These are phyloP conservation scores for Helicostylum pulchrum DNA, from an alignment of 192 early-diverging fungal species.

Conservation along the genomic window DNA sequence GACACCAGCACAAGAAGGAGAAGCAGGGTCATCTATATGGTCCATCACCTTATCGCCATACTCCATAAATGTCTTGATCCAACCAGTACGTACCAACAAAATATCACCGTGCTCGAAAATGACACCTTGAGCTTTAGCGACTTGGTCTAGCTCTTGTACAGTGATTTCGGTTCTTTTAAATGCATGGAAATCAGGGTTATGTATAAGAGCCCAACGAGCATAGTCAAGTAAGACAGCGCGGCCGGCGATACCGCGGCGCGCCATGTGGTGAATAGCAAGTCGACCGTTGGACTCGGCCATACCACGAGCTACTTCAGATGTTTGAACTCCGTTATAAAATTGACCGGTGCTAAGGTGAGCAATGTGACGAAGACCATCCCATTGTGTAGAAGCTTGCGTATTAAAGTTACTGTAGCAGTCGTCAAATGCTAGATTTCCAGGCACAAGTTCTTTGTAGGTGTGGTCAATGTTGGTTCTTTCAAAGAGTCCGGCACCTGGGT, in stretches of 20 bases:
- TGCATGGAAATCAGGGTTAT: slow-evolving; percentile 23
- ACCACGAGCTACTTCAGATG: not conserved
- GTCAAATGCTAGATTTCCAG: slow-evolving; percentile 16
- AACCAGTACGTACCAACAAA: slow-evolving; percentile 28
- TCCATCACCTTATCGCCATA: not conserved
- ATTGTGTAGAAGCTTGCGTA: slow-evolving; percentile 34
- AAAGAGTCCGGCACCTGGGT: slow-evolving; percentile 13
- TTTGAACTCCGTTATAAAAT: slow-evolving; percentile 28
- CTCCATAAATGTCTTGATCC: slow-evolving; percentile 16
- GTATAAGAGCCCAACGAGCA: slow-evolving; percentile 20
- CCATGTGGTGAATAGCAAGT: slow-evolving; percentile 34
- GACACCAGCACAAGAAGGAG: slow-evolving; percentile 18
- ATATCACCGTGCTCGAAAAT: slow-evolving; percentile 31
- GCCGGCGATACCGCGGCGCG: slow-evolving; percentile 30
- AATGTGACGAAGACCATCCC: slow-evolving; percentile 33
- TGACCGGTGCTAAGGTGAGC: slow-evolving; percentile 11
- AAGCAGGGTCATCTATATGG: not conserved
- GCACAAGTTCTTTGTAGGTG: slow-evolving; percentile 1
- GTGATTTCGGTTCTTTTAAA: slow-evolving; percentile 21
- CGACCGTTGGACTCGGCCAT: slow-evolving; percentile 8
- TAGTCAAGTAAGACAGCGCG: slow-evolving; percentile 32
- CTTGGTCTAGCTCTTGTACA: slow-evolving; percentile 23
- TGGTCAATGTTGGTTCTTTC: not conserved
- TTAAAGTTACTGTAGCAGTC: slow-evolving; percentile 36
- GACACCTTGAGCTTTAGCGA: slow-evolving; percentile 23